phyloP scores from a whole-genome alignment of 352 stramenopile genomes.

The Phytophthora capsici region DNA sequence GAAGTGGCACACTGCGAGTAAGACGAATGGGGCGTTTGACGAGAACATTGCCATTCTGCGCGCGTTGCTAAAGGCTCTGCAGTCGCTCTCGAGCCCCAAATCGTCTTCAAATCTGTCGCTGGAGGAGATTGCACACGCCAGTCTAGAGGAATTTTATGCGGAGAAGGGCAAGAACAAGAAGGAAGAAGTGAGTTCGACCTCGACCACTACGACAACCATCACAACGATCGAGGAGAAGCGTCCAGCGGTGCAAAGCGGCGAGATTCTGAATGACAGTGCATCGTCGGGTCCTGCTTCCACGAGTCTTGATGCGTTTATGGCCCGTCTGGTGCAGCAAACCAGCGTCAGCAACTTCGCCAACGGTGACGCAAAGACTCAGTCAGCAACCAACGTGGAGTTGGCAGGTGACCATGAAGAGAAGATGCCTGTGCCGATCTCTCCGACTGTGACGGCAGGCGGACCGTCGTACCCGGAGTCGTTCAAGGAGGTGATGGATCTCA shows the following conservation, averaged over 20 bases:
- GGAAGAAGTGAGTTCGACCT: conserved; percentile 1
- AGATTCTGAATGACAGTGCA: neutral
- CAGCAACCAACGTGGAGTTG: neutral
- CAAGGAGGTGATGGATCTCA: conserved; percentile 75
- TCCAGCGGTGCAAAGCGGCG: conserved; percentile 9
- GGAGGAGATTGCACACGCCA: conserved; percentile 58
- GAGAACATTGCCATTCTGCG: conserved; percentile 71
- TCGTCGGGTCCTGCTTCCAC: conserved; percentile 18
- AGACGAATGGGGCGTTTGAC: conserved; percentile 65
- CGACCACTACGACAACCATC: conserved; percentile 10
- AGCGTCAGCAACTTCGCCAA: conserved; percentile 40
- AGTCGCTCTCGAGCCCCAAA: conserved; percentile 53
- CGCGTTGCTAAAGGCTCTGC: conserved; percentile 62
- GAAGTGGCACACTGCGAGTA: conserved; percentile 79
- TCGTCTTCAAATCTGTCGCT: conserved; percentile 53
- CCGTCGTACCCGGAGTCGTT: conserved; percentile 76
- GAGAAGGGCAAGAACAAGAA: conserved; percentile 33
- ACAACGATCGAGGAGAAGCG: conserved; percentile 23
- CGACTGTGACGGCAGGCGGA: conserved; percentile 24
- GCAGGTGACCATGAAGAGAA: conserved; percentile 40
- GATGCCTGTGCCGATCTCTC: conserved; percentile 21
- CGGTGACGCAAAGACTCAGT: conserved; percentile 9
- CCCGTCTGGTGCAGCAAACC: conserved; percentile 54
- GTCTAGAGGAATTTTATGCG: conserved; percentile 34
- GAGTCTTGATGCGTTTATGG: conserved; percentile 63